These are phyloP conservation scores for Fistulifera pelliculosa DNA, from an alignment of 108 stramenopile genomes.

Conservation along the genomic window DNA sequence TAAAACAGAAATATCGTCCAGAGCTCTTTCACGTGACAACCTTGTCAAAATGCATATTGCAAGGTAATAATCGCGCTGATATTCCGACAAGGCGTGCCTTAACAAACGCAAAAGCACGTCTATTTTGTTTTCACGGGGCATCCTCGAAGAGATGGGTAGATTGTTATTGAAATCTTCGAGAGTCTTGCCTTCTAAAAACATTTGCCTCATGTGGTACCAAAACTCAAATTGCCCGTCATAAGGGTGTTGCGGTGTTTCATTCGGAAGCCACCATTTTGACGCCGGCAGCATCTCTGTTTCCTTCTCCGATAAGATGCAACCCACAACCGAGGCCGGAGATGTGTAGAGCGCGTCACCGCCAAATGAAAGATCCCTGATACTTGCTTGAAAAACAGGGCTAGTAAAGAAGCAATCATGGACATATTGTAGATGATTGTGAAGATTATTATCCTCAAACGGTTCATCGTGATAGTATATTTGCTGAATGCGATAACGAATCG, in stretches of 20 bases:
- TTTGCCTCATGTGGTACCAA: background rate
- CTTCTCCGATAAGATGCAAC: too few relatives aligned
- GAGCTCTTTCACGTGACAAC: constrained; percentile 18
- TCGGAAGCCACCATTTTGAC: too few relatives aligned
- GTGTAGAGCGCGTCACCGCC: too few relatives aligned
- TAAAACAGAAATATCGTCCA: constrained; percentile 21
- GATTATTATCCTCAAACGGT: too few relatives aligned
- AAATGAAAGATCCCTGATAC: background rate
- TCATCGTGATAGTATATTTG: too few relatives aligned
- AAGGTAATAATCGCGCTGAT: constrained; percentile 37
- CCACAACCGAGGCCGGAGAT: too few relatives aligned
- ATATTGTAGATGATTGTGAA: constrained; percentile 1
- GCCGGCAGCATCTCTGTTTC: background rate
- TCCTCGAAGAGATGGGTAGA: background rate
- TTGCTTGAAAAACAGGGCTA: background rate
- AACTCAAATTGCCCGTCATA: background rate
- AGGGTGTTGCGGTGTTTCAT: background rate
- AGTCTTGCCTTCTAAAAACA: background rate
- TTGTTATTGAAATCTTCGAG: background rate
- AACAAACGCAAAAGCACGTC: constrained; percentile 26
- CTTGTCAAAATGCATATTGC: constrained; percentile 22
- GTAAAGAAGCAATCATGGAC: background rate
- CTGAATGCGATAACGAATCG: too few relatives aligned
- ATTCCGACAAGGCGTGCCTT: constrained; percentile 38
- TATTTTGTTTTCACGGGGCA: constrained; percentile 1